These are phyloP conservation scores for Baudoinia panamericana DNA, from an alignment of 495 filamentous ascomycete species.

Conservation along the genomic window DNA sequence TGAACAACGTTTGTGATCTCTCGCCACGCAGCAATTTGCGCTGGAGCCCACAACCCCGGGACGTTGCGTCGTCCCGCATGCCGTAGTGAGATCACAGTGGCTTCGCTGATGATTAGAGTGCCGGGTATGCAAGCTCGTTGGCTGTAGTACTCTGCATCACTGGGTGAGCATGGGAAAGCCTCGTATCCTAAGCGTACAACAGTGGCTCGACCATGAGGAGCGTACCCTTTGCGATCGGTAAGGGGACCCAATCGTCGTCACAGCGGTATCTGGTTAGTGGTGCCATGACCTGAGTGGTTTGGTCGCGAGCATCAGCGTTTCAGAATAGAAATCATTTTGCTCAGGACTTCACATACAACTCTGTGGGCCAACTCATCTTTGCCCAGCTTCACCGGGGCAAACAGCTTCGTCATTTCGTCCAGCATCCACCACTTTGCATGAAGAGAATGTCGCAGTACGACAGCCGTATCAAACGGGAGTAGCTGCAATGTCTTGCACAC, in stretches of 20 bases:
- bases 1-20: conserved; percentile 53
- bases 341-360: too few species aligned
- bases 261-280: conserved; percentile 3
- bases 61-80: conserved; percentile 41
- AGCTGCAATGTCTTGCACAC: too few species aligned
- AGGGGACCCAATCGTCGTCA: conserved; percentile 3
- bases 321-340: too few species aligned
- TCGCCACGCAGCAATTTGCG: conserved; percentile 49
- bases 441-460: too few species aligned
- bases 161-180: not conserved
- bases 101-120: conserved; percentile 51
- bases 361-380: too few species aligned
- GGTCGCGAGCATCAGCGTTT: too few species aligned
- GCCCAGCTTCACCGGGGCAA: too few species aligned
- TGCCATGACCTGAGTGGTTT: too few species aligned
- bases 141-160: conserved; percentile 42
- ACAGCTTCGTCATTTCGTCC: too few species aligned
- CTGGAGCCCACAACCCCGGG: conserved; percentile 49
- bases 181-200: not conserved
- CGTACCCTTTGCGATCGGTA: conserved; percentile 1
- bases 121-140: conserved; percentile 46
- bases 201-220: not conserved
- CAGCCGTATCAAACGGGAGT: too few species aligned
- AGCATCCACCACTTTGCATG: too few species aligned
- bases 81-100: conserved; percentile 43